A percentile compares a stretch with the other conserved stretches of the same genome.
These are phyloP conservation scores for Herpetomonas samuelpessoai DNA, from an alignment of 208 protist genomes.

Conservation along the genomic window DNA sequence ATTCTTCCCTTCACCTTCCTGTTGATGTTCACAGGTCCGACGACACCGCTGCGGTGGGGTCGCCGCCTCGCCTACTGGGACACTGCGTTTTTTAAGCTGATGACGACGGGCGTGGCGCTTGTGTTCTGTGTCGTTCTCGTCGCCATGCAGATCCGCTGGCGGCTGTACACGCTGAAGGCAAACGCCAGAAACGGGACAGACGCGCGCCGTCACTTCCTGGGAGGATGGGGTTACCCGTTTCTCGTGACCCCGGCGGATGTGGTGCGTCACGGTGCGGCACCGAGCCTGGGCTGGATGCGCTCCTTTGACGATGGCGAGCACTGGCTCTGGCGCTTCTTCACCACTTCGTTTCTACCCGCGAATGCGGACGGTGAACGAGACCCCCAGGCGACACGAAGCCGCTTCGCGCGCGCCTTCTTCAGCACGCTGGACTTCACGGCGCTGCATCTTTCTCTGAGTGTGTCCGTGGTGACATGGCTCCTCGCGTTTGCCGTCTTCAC, in stretches of 20 bases:
- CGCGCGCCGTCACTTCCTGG: not conserved
- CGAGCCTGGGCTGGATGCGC: slow-evolving; percentile 8
- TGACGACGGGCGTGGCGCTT: not conserved
- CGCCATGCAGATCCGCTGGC: slow-evolving; percentile 12
- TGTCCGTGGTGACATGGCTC: slow-evolving; percentile 11
- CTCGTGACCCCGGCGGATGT: not conserved
- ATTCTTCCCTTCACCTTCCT: slow-evolving; percentile 9
- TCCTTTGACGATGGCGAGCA: not conserved
- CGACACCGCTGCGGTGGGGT: not conserved
- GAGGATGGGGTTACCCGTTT: not conserved
- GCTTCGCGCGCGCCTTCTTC: not conserved
- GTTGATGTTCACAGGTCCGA: slow-evolving; percentile 1
- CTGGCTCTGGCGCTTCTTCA: not conserved
- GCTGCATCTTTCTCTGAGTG: slow-evolving; percentile 13
- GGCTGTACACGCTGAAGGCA: not conserved
- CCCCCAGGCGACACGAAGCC: too few relatives aligned
- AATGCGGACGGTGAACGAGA: not conserved
- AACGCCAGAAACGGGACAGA: not conserved
- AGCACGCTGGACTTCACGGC: slow-evolving; percentile 4
- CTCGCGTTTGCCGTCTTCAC: slow-evolving; percentile 4
- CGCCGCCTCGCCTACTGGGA: slow-evolving; percentile 2
- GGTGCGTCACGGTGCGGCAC: not conserved
- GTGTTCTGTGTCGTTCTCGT: slow-evolving; percentile 5
- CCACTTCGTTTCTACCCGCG: not conserved
- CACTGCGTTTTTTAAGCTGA: not conserved